A percentile compares a stretch with the other conserved stretches of the same genome.
Conservation (phyloP, 805 yeast genomes). For the Diddensiella santjacobensis region DNA sequence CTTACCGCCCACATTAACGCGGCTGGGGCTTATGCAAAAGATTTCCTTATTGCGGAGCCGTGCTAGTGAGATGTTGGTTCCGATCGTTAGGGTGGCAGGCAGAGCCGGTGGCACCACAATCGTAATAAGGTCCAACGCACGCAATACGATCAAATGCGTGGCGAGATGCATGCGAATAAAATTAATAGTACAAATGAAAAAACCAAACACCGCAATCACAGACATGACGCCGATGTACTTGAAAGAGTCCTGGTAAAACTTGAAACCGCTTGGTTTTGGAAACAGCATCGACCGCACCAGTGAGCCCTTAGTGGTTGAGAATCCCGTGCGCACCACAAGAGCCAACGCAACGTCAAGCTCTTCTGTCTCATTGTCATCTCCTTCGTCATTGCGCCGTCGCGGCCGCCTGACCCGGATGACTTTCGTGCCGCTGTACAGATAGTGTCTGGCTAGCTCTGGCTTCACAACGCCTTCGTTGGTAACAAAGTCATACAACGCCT, state of each 20-base stretch:
- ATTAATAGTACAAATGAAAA: constrained; percentile 74
- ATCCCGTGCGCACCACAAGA: constrained; percentile 83
- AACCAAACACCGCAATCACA: constrained; percentile 77
- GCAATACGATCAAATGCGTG: constrained; percentile 62
- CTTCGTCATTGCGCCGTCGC: constrained; percentile 2
- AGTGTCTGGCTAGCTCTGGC: constrained; percentile 65
- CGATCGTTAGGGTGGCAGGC: constrained; percentile 96
- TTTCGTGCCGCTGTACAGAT: constrained; percentile 83
- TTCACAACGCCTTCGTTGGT: constrained; percentile 48
- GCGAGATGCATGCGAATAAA: constrained; percentile 75
- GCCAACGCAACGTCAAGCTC: constrained; percentile 77
- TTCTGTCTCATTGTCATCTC: constrained; percentile 40
- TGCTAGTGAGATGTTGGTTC: constrained; percentile 85
- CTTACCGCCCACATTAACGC: constrained; percentile 95
- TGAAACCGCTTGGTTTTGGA: constrained; percentile 91
- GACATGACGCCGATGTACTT: constrained; percentile 95
- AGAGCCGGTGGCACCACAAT: constrained; percentile 98
- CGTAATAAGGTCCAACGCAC: constrained; percentile 92
- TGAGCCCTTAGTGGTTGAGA: constrained; percentile 93
- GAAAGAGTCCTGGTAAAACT: constrained; percentile 91
- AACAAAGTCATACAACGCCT: constrained; percentile 52
- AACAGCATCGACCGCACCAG: constrained; percentile 92
- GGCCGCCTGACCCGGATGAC: constrained; percentile 77
- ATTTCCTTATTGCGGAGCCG: constrained; percentile 66
- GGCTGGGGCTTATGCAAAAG: constrained; percentile 89